These are phyloP conservation scores for Monilinia fructigena DNA, from an alignment of 2,329 filamentous ascomycete genomes.

Conservation along the genomic window DNA sequence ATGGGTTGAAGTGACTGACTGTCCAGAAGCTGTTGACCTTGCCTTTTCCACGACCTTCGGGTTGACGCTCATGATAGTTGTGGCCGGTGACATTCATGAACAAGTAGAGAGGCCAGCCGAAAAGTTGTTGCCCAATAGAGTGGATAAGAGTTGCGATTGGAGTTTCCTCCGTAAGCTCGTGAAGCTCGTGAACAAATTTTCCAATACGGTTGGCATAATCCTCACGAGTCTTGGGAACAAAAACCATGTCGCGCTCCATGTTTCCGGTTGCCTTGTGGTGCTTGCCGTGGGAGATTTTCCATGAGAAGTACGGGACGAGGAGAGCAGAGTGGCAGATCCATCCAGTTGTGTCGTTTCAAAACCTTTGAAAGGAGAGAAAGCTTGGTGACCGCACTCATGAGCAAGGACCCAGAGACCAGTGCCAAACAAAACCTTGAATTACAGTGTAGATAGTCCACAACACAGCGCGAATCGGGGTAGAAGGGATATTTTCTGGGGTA, in stretches of 20 bases:
- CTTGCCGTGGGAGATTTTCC: constrained; percentile 99
- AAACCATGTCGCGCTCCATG: constrained; percentile 98
- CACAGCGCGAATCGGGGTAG: constrained; percentile 60
- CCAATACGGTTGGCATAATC: constrained; percentile 75
- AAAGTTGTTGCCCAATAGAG: constrained; percentile 80
- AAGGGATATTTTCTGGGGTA: constrained; percentile 79
- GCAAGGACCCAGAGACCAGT: constrained; percentile 96
- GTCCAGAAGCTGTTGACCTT: constrained; percentile 83
- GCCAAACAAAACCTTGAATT: constrained; percentile 84
- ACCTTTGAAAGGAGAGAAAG: constrained; percentile 93
- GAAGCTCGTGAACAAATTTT: constrained; percentile 73
- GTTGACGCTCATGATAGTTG: constrained; percentile 87
- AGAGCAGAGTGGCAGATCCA: constrained; percentile 88
- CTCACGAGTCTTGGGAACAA: constrained; percentile 88
- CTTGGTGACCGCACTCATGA: constrained; percentile 96
- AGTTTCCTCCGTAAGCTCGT: constrained; percentile 91
- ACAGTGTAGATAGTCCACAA: constrained; percentile 66
- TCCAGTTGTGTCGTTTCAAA: constrained; percentile 89
- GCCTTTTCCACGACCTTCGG: constrained; percentile 88
- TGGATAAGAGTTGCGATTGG: constrained; percentile 75
- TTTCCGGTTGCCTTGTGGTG: constrained; percentile 99
- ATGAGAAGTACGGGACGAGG: constrained; percentile 96
- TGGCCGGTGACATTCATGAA: constrained; percentile 92
- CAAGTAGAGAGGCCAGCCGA: constrained; percentile 93
- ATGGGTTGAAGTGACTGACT: constrained; percentile 93